Base-by-base conservation (phyloP, 164 flowering plant species). In the Chloranthus sessilifolius region DNA sequence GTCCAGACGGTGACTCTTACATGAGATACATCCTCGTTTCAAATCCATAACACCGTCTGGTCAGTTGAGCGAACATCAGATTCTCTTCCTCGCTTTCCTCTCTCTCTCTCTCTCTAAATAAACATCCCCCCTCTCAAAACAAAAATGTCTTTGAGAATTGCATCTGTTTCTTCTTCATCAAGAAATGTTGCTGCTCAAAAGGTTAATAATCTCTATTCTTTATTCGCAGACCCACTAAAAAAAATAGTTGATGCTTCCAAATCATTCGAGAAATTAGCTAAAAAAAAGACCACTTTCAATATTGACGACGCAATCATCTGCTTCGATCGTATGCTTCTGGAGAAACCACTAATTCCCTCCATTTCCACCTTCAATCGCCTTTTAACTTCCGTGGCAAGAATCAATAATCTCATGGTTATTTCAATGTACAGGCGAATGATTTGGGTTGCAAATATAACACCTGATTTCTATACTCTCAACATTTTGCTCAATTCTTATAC, bases 401-500 rank as follows among this genome's bases (percentile, higher is more conserved):
- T 29, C 26, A 30, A 23, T 20, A 36, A 47, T 19, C 24, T 29
- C 0, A 12, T 7, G 2, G 56, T 42, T 2, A 2, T 65, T 26
- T 53, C 52, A 24, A 23, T 49, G 4, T 53, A 22, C n/a, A 57
- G 30, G 14, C 44, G 36, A 33, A 39, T 66, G 45, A 33, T 19
- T 29, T 34, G n/a, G 4, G 15, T 24, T 1, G 42, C 28, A 11
- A n/a, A n/a, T n/a, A 2, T 50, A 1, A 3, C 20, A 7, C 48
- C 59, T 0, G 50, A 59, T 33, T 6, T 53, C 1, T 44, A 0
- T 52, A 58, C 61, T 1, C 14, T 58, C 11, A 54, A n/a, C 44
- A 59, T 50, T 5, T 3, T 59, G 15, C 43, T 55, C 23, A 53
- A 63, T 30, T 58, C 58, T 24, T 59, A 6, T 20, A 62, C 64